Evolutionary conservation across 495 filamentous ascomycete genomes (phyloP), one percentile per base, ranked within the genome.

Genomic region (Penicillium verhagenii): DNA sequence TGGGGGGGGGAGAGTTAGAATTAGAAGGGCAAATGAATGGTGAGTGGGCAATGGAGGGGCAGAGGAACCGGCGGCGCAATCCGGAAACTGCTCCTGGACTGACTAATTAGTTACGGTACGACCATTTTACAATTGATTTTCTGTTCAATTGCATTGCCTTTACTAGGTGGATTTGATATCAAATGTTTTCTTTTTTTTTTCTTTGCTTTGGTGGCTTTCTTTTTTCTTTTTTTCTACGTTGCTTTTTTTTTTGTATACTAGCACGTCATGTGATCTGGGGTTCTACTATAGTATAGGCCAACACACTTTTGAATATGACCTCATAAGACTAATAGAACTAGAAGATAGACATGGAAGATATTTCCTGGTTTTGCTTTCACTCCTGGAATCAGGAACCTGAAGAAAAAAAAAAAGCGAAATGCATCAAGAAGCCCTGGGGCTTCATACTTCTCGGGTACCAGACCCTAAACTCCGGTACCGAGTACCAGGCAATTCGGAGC

Each of bases 1-100:
- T 66, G 60, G 64, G 64, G 64, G 51, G 59, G 57, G 63, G 56
- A 68, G 61, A 60, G 53, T 58, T 44, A 53, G 61, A 63, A 61
- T 54, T 56, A 59, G 57, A 57, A 53, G 61, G 60, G 52, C 60
- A 54, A 56, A 59, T 48, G 55, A 59, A 48, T 8, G 28, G 28
- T 31, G 28, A 50, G 29, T 24, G 55, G 39, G 53, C 53, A 61
- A 53, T 68, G 68, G 68, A 66, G 68, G 66, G 65, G 63, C 61
- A 54, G 63, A 57, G 53, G 47, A 58, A 53, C 53, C 54, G 63
- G 60, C 62, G 62, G 55, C 63, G 63, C 56, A 53, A 47, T 58
- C 58, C 59, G 63, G 58, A 50, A 37, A 38, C 21, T 37, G 44
- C 10, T 25, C 24, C 28, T 10, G 19, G 13, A 35, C 54, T 59